Base-by-base conservation (phyloP, 768 basidiomycete species). In the Suillus luteus region DNA sequence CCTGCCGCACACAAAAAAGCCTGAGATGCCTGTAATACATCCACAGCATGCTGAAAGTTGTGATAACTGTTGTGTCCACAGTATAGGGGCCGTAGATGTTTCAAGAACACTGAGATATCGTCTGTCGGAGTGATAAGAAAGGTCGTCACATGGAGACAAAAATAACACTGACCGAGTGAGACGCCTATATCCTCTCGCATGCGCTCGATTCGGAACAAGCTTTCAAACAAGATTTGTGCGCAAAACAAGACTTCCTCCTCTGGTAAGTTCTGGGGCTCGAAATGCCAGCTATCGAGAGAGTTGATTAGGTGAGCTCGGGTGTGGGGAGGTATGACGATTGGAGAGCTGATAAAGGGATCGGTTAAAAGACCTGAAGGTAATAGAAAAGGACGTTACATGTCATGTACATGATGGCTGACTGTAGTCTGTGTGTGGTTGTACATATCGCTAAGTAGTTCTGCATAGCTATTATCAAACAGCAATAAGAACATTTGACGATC, bases 21-120 rank as follows among this genome's bases (percentile, higher is more conserved):
- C 70, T 97, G 94, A 5, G 88, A 86, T 0, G 96, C 95, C 72
- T 99, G 97, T 24, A 99, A 83, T 17, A 99, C 97, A 75, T 99
- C 97, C 49, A 97, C 81, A 0, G 96, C 97, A 77, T 99, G 97
- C 65, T 93, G 88, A 73, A 96, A 99, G 72, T 99, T 99, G 82
- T 99, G 97, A 75, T 99, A 99, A 33, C 91, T 90, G 77, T 98
- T 98, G 63, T 89, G 87, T 59, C 85, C 83, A 65, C 95, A 91
- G 75, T 99, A 99, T 59, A 96, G 89, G 35, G 86, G 86, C n/a
- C 90, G 87, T n/a, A 99, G 84, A 67, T 96, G 93, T 68, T 87
- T 86, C 46, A 99, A 82, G 70, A 99, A 90, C 11, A 85, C 77
- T 22, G 86, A 83, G 67, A 98, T 83, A 77, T 89, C 86, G 67